phyloP scores from a whole-genome alignment of 2,329 filamentous ascomycete genomes.

The Colletotrichum falcatum region DNA sequence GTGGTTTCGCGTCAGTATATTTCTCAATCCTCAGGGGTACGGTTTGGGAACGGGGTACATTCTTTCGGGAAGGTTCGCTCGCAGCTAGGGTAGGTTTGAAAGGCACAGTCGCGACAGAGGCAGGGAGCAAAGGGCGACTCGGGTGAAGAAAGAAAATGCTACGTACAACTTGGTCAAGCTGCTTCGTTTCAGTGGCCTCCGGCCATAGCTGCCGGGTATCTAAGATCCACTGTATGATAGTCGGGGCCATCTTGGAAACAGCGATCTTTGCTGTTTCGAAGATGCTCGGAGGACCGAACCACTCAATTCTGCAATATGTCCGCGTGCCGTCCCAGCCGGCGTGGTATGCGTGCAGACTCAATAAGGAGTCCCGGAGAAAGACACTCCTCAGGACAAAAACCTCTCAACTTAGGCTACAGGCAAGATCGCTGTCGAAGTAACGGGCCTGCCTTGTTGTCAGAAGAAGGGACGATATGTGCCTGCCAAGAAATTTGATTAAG shows the following conservation, averaged over 20 bases:
- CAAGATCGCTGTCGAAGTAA: not conserved
- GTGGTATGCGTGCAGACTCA: constrained; percentile 5
- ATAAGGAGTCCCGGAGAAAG: not conserved
- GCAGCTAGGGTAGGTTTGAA: constrained; percentile 7
- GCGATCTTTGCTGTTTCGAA: constrained; percentile 24
- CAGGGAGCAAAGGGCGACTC: constrained; percentile 11
- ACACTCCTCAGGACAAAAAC: not conserved
- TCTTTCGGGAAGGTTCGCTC: constrained; percentile 8
- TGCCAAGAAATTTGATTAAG: constrained; percentile 30
- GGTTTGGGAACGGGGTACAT: constrained; percentile 16
- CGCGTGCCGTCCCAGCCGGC: not conserved
- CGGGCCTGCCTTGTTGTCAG: constrained; percentile 11
- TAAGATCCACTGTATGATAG: constrained; percentile 70
- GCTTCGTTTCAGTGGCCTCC: constrained; percentile 59
- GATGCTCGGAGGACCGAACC: constrained; percentile 11
- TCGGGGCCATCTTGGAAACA: constrained; percentile 44
- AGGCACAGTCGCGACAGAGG: constrained; percentile 13
- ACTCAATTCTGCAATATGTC: constrained; percentile 9
- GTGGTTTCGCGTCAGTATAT: constrained; percentile 16
- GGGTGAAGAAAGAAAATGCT: constrained; percentile 24
- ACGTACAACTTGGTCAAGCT: constrained; percentile 61
- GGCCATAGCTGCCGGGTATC: constrained; percentile 71
- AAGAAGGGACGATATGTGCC: constrained; percentile 22
- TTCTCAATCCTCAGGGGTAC: constrained; percentile 2
- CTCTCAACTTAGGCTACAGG: not conserved